These are phyloP conservation scores for Tolypocladium ophioglossoides DNA, from an alignment of 2,329 filamentous ascomycete species.

Conservation along the genomic window DNA sequence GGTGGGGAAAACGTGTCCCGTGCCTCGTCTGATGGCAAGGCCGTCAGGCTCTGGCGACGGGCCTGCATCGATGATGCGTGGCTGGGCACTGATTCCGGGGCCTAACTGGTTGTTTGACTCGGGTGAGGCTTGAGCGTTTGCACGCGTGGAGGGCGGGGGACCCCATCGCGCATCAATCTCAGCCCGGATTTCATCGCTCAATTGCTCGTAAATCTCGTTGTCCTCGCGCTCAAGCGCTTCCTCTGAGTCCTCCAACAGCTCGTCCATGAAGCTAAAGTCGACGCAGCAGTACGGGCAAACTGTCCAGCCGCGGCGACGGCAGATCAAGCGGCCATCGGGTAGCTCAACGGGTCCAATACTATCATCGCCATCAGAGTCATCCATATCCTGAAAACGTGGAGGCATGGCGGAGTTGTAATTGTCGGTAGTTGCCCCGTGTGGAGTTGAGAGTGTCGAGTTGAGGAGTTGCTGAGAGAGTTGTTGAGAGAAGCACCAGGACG, in stretches of 20 bases:
- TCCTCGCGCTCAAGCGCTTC: neutral
- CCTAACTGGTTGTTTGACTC: too few relatives aligned
- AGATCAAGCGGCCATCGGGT: neutral
- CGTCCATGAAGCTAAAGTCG: neutral
- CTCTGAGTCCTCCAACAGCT: neutral
- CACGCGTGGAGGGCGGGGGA: neutral
- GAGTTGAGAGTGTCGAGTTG: too few relatives aligned
- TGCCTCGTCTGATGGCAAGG: neutral
- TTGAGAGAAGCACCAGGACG: too few relatives aligned
- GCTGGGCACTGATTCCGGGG: neutral
- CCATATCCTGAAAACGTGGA: neutral
- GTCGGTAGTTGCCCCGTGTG: too few relatives aligned
- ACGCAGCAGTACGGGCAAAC: neutral
- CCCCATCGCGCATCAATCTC: neutral
- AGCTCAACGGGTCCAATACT: neutral
- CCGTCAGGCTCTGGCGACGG: neutral
- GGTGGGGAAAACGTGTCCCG: conserved; percentile 6
- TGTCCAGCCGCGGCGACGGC: neutral
- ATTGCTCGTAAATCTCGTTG: neutral
- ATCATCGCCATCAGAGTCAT: neutral
- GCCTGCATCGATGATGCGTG: too few relatives aligned
- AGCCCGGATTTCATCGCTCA: neutral
- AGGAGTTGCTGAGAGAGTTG: too few relatives aligned
- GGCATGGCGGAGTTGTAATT: too few relatives aligned
- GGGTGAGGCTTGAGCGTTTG: too few relatives aligned